Base-by-base conservation (phyloP, 179 eudicot genomes). In the Carnegiea gigantea region DNA sequence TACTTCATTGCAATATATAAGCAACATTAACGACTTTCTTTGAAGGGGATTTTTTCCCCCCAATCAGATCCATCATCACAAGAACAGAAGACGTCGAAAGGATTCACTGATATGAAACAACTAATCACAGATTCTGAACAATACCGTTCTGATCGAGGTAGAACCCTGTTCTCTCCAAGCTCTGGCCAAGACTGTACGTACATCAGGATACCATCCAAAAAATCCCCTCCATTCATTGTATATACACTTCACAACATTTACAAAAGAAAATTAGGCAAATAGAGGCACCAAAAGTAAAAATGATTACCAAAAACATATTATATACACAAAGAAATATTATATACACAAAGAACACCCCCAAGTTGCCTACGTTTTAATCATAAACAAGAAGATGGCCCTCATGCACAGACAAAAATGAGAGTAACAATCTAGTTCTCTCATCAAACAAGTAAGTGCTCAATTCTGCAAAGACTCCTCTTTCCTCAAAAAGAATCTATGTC, bases 211-310 rank as follows among this genome's bases (percentile, higher is more conserved):
- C 98, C 92, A 95, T 77, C 96, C 93, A 81, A 93, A 89, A 70
- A 89, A 76, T 33, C 96, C 97, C 80, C 92, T 87, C 95, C 92
- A 90, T 81, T 93, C 95, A 71, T 93, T 92, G 90, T 94, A 96
- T 83, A 96, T 88, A 82, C 89, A 94, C 99, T 96, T 79, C 83
- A 87, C 71, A 67, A 57, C 73, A 84, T 26, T 81, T 18, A 54
- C 57, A 36, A 81, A 3, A 78, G 73, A 10, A 48, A 82, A 33
- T 33, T 33, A 33, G 36, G 3, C 36, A 33, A 33, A 33, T 33
- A 33, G 36, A 33, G 36, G 36, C 36, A 33, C 36, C 15, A 57
- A 57, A 14, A 10, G 20, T 57, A 57, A 9, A 9, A 49, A 49
- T 49, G 53, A 13, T 33, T 33, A 33, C 36, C 36, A 33, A 33